A percentile compares a stretch with the other conserved stretches of the same genome.
These are phyloP conservation scores for Stephania yunnanensis DNA, from an alignment of 164 flowering plant genomes.

Conservation along the genomic window DNA sequence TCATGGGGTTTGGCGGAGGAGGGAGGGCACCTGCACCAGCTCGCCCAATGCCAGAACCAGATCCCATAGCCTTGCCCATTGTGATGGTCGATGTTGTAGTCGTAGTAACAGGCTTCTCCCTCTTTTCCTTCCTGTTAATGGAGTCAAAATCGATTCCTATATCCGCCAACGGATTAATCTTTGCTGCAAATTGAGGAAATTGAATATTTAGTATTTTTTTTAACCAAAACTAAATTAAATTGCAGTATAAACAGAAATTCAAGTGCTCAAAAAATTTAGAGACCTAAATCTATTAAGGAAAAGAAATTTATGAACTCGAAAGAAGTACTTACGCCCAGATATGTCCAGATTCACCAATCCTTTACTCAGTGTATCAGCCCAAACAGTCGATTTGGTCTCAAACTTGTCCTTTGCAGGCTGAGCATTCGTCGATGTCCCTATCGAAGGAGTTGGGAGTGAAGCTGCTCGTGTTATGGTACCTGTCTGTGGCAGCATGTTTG, in stretches of 20 bases:
- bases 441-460: constrained; percentile 29
- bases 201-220: neutral
- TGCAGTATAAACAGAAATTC: neutral
- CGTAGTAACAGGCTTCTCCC: constrained; percentile 56
- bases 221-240: too few relatives aligned
- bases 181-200: constrained; percentile 52
- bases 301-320: neutral
- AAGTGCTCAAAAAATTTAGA: neutral
- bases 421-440: constrained; percentile 39
- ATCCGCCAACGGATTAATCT: constrained; percentile 83
- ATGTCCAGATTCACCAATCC: constrained; percentile 91
- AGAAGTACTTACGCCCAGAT: constrained; percentile 76
- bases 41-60: constrained; percentile 94
- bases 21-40: constrained; percentile 71
- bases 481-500: constrained; percentile 28
- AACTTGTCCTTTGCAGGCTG: constrained; percentile 68
- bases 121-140: constrained; percentile 81
- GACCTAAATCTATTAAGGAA: too few relatives aligned
- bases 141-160: constrained; percentile 98
- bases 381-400: constrained; percentile 86
- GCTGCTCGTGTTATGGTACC: constrained; percentile 15
- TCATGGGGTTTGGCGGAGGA: constrained; percentile 53
- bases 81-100: constrained; percentile 52
- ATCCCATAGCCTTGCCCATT: constrained; percentile 99
- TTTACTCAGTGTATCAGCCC: constrained; percentile 94